phyloP scores from a whole-genome alignment of 768 basidiomycete genomes.

The Mrakia frigida region DNA sequence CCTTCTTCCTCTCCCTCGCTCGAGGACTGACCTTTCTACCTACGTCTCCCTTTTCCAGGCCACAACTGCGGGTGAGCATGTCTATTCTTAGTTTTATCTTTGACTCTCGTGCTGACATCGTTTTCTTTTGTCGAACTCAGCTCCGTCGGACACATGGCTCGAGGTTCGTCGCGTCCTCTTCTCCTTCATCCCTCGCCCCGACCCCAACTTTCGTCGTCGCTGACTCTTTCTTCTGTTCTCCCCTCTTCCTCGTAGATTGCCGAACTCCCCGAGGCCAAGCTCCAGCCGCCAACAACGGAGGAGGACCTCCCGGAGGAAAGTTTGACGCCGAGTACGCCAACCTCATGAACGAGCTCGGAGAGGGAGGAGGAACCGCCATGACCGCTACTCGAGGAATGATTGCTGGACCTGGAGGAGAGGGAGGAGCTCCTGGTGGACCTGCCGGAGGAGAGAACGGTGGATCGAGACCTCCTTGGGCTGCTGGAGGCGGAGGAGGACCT shows the following conservation, averaged over 20 bases:
- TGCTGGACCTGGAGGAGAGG: constrained; percentile 26
- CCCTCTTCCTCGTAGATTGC: constrained; percentile 8
- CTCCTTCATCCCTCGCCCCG: no score
- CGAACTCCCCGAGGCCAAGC: constrained; percentile 32
- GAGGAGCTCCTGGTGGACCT: not conserved
- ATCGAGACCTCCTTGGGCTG: not conserved
- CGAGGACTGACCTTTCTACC: constrained; percentile 1
- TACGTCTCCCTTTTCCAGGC: constrained; percentile 53
- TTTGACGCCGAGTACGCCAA: constrained; percentile 98
- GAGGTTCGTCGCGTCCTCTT: not conserved
- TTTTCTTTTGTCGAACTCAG: not conserved
- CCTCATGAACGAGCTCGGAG: constrained; percentile 96
- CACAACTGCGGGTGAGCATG: constrained; percentile 51
- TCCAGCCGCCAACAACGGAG: not conserved
- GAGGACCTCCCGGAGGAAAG: constrained; percentile 50
- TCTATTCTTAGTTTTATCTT: not conserved
- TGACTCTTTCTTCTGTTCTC: not conserved
- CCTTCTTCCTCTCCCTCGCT: not conserved
- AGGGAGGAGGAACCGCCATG: constrained; percentile 57
- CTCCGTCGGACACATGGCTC: constrained; percentile 32
- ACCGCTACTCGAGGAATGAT: constrained; percentile 32
- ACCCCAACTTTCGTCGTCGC: not conserved
- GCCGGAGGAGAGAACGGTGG: not conserved
- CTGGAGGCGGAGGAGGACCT: not conserved
- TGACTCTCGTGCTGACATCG: not conserved